These are phyloP conservation scores for Punica granatum DNA, from an alignment of 345 rosid species.

Conservation along the genomic window DNA sequence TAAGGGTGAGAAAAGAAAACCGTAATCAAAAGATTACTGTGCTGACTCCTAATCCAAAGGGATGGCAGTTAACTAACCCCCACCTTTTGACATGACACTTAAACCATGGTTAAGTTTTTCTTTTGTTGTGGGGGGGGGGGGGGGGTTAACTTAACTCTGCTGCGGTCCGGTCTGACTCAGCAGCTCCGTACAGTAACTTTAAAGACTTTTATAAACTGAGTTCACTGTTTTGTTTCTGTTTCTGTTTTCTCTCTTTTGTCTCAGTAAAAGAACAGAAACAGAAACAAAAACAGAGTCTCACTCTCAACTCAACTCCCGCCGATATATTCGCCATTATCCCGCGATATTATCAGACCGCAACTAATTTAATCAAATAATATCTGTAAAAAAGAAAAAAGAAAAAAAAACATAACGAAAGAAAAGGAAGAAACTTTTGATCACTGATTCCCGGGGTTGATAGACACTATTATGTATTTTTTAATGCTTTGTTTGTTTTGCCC, in stretches of 20 bases:
- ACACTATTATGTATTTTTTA: neutral
- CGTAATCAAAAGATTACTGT: neutral
- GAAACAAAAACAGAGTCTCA: neutral
- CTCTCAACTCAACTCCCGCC: constrained; percentile 4
- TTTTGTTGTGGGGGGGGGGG: no score
- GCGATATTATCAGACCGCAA: constrained; percentile 4
- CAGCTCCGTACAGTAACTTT: neutral
- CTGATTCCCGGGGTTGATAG: neutral
- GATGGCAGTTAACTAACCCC: neutral
- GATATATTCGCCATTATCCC: constrained; percentile 10
- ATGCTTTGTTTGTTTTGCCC: neutral
- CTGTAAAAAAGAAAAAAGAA: neutral
- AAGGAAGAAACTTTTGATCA: neutral
- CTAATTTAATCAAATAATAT: neutral
- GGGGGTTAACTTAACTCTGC: neutral
- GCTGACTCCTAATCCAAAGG: neutral
- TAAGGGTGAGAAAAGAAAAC: neutral
- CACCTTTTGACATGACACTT: no score
- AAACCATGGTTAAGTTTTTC: neutral
- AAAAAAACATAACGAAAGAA: no score
- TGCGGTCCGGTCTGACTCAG: neutral
- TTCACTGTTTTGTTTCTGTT: neutral
- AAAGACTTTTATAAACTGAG: neutral
- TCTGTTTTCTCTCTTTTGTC: neutral
- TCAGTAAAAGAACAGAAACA: no score